Evolutionary conservation across 352 stramenopile species (phyloP), one percentile per base, ranked within the genome.

Genomic region (Stramenopiles sp.): DNA sequence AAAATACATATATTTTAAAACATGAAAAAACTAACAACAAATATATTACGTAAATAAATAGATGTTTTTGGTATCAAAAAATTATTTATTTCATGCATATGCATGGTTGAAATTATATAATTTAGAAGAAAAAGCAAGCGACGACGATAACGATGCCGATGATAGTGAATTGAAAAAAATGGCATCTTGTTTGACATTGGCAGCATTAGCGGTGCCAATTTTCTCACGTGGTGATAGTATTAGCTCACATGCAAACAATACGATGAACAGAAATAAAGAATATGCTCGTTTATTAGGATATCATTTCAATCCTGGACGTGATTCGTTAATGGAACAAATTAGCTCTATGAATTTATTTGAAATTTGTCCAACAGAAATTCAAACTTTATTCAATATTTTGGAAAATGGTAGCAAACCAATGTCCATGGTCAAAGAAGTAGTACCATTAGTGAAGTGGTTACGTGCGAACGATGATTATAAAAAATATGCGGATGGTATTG

Each of bases 31-130:
- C n/a, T n/a, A n/a, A n/a, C n/a, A n/a, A n/a, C n/a, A n/a, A n/a
- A n/a, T n/a, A n/a, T n/a, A n/a, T n/a, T n/a, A n/a, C n/a, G n/a
- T n/a, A n/a, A n/a, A n/a, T n/a, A n/a, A n/a, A n/a, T 23, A 73
- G 63, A 95, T 99, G 79, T 98, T 99, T 81, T 93, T 94, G 84
- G 93, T 98, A 32, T 95, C 90, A 32, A 94, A 97, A 81, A 98
- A 98, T 82, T 89, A 96, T 82, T 87, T 98, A 30, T 98, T 98
- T 85, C 94, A 98, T 84, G 94, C 94, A 43, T 98, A 97, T 85
- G 93, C 94, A 23, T 94, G 92, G 81, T 96, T 95, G 87, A 97
- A 97, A 86, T 97, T 93, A 85, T 97, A 95, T 82, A 88, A 85
- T 27, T 69, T 69, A 27, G 53, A 69, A 69, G 53, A 69, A 20